These are phyloP conservation scores for Trifolium dubium DNA, from an alignment of 306 rosid species.

Conservation along the genomic window DNA sequence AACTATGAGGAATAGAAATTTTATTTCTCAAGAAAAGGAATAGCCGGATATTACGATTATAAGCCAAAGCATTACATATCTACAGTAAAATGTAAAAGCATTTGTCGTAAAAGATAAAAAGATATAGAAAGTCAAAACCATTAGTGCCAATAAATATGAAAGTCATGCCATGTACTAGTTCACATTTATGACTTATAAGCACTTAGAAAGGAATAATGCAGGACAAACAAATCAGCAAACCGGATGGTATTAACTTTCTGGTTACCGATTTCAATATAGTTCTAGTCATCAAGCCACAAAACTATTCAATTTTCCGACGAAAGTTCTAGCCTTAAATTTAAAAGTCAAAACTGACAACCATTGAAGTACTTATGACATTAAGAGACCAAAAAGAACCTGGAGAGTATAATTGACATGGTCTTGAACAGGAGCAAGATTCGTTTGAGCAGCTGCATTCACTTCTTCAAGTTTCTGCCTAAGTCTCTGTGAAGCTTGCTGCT, in stretches of 20 bases:
- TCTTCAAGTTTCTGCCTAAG: constrained; percentile 74
- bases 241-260: constrained; percentile 12
- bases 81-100: not conserved
- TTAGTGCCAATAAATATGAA: constrained; percentile 3
- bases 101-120: not conserved
- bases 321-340: not conserved
- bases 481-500: constrained; percentile 73
- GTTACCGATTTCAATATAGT: constrained; percentile 24
- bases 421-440: constrained; percentile 73
- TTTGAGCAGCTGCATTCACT: constrained; percentile 81
- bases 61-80: constrained; percentile 22
- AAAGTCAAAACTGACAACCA: constrained; percentile 19
- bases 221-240: not conserved
- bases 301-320: constrained; percentile 15
- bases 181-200: constrained; percentile 17
- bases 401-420: constrained; percentile 94
- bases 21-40: constrained; percentile 8
- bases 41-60: not conserved
- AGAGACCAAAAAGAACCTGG: constrained; percentile 59
- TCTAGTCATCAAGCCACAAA: constrained; percentile 25
- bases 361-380: not conserved
- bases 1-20: constrained; percentile 20
- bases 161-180: not conserved
- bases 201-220: constrained; percentile 3
- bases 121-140: constrained; percentile 13